Conservation (phyloP, 1,284 basidiomycete species). For the Sphagnurus paluster region DNA sequence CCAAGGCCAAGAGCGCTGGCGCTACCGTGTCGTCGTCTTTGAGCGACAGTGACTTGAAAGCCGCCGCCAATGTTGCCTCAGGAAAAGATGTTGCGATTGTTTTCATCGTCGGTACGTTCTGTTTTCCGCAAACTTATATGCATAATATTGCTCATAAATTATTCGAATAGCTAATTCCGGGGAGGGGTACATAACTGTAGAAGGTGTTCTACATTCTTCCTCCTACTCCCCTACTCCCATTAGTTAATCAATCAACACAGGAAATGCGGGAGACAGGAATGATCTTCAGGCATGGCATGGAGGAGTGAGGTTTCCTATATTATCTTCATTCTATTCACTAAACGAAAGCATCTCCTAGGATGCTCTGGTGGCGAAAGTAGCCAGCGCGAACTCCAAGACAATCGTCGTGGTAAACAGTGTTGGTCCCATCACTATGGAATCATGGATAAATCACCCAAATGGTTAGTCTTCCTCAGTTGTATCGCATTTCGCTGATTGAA, state of each 20-base stretch:
- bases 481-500: neutral
- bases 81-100: constrained; percentile 55
- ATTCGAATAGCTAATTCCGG: constrained; percentile 40
- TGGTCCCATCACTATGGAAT: constrained; percentile 65
- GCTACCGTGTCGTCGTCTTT: constrained; percentile 46
- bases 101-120: constrained; percentile 50
- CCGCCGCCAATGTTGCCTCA: constrained; percentile 40
- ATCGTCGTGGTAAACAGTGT: constrained; percentile 78
- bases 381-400: constrained; percentile 60
- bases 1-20: constrained; percentile 37
- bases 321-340: neutral
- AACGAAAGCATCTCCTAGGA: constrained; percentile 41
- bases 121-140: constrained; percentile 5
- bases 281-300: constrained; percentile 69
- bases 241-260: constrained; percentile 18
- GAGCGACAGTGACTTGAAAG: constrained; percentile 52
- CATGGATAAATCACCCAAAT: constrained; percentile 65
- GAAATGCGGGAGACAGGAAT: constrained; percentile 67
- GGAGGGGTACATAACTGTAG: constrained; percentile 60
- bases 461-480: constrained; percentile 12
- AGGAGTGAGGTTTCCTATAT: constrained; percentile 41
- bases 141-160: neutral
- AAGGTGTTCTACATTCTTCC: constrained; percentile 25
- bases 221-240: no score
- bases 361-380: constrained; percentile 52